Conservation (phyloP, 805 yeast genomes). For the Nakazawaea anatomiae region DNA sequence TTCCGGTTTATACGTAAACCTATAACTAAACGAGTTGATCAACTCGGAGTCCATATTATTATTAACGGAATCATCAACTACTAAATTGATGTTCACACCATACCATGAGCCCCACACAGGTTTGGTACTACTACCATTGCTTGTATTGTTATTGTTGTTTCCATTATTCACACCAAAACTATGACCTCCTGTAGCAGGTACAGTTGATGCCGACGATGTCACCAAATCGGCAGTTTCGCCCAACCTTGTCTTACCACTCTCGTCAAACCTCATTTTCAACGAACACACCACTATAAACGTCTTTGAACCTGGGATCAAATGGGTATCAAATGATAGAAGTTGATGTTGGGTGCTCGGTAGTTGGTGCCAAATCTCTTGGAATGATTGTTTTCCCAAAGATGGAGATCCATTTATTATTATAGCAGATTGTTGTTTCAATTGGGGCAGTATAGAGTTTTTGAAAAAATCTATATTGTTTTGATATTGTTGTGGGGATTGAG, state of each 20-base stretch:
- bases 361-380: conserved; percentile 54
- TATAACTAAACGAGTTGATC: conserved; percentile 59
- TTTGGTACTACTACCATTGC: conserved; percentile 26
- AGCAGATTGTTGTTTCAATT: conserved; percentile 44
- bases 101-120: conserved; percentile 65
- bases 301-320: conserved; percentile 61
- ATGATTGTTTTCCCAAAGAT: conserved; percentile 40
- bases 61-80: conserved; percentile 47
- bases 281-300: conserved; percentile 41
- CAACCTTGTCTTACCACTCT: conserved; percentile 59
- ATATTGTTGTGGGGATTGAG: conserved; percentile 7
- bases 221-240: conserved; percentile 58
- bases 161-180: conserved; percentile 15
- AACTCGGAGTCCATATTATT: conserved; percentile 34
- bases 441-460: conserved; percentile 30
- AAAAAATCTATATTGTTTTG: conserved; percentile 15
- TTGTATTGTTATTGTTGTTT: conserved; percentile 9
- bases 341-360: conserved; percentile 58
- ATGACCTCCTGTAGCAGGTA: too few relatives aligned
- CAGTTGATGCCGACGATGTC: neutral
- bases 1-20: conserved; percentile 58
- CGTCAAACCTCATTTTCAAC: conserved; percentile 69
- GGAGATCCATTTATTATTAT: conserved; percentile 58
- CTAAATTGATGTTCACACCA: conserved; percentile 56
- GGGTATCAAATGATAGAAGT: conserved; percentile 59